Base-by-base conservation (phyloP, 1,139 yeast species). In the Diutina ranongensis region DNA sequence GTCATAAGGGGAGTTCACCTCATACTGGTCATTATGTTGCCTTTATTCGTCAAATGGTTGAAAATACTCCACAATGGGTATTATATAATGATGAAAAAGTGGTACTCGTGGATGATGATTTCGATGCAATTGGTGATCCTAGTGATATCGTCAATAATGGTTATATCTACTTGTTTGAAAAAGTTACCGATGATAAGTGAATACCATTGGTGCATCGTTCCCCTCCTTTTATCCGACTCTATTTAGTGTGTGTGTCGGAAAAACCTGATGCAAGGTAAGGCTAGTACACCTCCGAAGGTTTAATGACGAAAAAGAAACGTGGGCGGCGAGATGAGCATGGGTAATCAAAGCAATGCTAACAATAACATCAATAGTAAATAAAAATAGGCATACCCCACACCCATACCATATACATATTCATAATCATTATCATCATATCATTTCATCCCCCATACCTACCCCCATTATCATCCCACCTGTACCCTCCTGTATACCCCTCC, bases 11-110 rank as follows among this genome's bases (percentile, higher is more conserved):
- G 10, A 72, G 83, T 1, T 86, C 96, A 18, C 86, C 92, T 1
- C 97, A 92, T 51, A 87, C 97, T 0, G 98, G 98, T 0, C 99
- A 92, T 61, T 92, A 92, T 59, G 97, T 94, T 36, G 89, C 83
- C 0, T 92, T 84, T 56, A 70, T 88, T 44, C 76, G 76, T 52
- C 54, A 58, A 31, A n/a, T 13, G 20, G 62, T 70, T 1, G 69
- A 69, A 4, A 68, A 65, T 1, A 62, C 62, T 42, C 63, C 56
- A n/a, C 66, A 68, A 48, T 89, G 97, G 97, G 82, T 84, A 0
- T 67, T 92, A 49, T 92, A 80, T 65, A 92, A 92, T 56, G 99
- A 92, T 59, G 99, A 92, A 57, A 89, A 88, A 61, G 95, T 92
- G 12, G 94, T 86, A 8, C 64, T 72, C 20, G 83, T 86, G 25